A percentile compares a stretch with the other conserved stretches of the same genome.
Conservation (phyloP, 2,329 filamentous ascomycete genomes). For the Pseudogymnoascus sp. region DNA sequence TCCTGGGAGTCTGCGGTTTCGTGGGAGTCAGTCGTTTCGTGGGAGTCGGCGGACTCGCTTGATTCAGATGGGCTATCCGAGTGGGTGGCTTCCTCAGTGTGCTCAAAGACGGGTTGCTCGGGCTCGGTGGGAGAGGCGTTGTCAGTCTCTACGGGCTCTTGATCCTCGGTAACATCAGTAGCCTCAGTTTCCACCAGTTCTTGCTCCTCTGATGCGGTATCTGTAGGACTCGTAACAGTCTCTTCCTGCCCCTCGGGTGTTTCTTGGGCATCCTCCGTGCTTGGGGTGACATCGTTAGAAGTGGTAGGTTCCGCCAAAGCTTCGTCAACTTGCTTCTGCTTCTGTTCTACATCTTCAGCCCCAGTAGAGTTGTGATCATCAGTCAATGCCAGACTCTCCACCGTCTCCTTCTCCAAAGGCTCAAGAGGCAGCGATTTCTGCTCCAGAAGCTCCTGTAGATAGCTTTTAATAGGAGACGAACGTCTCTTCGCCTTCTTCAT, state of each 20-base stretch:
- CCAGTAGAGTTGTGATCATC: not conserved
- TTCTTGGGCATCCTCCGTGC: not conserved
- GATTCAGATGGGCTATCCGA: slow-evolving; percentile 3
- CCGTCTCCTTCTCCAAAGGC: not conserved
- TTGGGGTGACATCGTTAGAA: not conserved
- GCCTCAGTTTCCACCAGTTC: not conserved
- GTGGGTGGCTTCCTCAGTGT: not conserved
- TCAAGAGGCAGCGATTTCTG: slow-evolving; percentile 3
- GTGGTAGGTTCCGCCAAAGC: not conserved
- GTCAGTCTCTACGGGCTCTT: not conserved
- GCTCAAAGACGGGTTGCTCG: not conserved
- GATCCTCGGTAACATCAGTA: not conserved
- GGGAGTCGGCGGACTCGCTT: not conserved
- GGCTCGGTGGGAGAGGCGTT: not conserved
- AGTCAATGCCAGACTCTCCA: not conserved
- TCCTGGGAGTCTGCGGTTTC: not conserved
- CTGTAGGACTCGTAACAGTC: not conserved
- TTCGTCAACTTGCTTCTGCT: not conserved
- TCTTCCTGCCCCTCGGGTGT: not conserved
- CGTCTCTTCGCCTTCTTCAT: slow-evolving; percentile 9
- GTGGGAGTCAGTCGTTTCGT: not conserved
- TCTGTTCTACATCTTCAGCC: not conserved
- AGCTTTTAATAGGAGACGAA: slow-evolving; percentile 11
- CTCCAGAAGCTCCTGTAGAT: slow-evolving; percentile 6
- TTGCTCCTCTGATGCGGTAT: not conserved